Percentiles rank a stretch among this genome's conserved stretches.
These are phyloP conservation scores for Colletotrichum destructivum DNA, from an alignment of 2,329 filamentous ascomycete genomes.

Conservation along the genomic window DNA sequence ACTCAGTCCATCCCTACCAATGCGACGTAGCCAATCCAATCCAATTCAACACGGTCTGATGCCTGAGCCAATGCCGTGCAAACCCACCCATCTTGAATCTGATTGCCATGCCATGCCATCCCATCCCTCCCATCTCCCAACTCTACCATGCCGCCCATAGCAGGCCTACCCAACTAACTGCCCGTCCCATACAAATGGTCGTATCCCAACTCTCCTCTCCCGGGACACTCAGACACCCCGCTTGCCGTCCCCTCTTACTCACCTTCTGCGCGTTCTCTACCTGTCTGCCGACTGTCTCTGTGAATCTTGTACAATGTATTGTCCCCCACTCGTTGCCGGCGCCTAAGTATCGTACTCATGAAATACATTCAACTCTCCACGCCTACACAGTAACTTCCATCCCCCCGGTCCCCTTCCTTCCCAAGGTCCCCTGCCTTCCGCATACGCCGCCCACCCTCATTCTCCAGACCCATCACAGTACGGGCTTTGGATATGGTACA, in stretches of 20 bases:
- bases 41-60: not conserved
- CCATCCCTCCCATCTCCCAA: not conserved
- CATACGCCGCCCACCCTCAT: slow-evolving; percentile 11
- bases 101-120: slow-evolving; percentile 26
- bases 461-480: slow-evolving; percentile 13
- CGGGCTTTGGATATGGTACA: slow-evolving; percentile 1
- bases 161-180: slow-evolving; percentile 2
- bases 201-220: slow-evolving; percentile 6
- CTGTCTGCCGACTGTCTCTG: slow-evolving; percentile 2
- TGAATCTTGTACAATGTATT: not conserved
- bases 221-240: not conserved
- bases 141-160: not conserved
- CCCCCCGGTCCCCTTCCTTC: slow-evolving; percentile 10
- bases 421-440: slow-evolving; percentile 17
- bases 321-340: slow-evolving; percentile 8
- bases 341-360: not conserved
- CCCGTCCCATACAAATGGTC: not conserved
- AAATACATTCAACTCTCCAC: slow-evolving; percentile 11
- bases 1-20: not conserved
- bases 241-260: not conserved
- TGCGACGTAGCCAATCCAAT: not conserved
- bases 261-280: slow-evolving; percentile 6
- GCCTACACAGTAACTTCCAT: not conserved
- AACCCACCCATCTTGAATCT: slow-evolving; percentile 20
- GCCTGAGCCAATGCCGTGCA: not conserved